Conservation (phyloP, 2,329 filamentous ascomycete genomes). For the Epichloe amarillans region DNA sequence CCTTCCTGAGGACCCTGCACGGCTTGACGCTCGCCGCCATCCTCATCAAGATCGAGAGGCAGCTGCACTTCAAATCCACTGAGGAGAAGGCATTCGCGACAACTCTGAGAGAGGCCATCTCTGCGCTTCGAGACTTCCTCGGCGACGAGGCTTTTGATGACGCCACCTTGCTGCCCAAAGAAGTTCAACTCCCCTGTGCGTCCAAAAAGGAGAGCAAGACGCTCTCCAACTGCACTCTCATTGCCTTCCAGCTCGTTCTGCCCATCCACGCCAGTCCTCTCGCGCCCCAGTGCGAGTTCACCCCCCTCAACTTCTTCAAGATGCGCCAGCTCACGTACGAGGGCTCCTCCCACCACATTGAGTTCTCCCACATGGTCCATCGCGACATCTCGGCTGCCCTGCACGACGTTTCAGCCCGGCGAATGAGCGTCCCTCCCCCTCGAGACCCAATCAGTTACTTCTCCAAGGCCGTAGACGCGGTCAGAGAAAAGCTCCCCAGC, state of each 20-base stretch:
- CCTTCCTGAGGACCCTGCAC: constrained; percentile 38
- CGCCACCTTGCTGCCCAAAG: constrained; percentile 28
- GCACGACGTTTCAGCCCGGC: constrained; percentile 9
- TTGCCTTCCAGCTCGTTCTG: constrained; percentile 47
- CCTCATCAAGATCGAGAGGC: constrained; percentile 18
- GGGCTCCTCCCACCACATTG: constrained; percentile 32
- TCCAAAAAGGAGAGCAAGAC: neutral
- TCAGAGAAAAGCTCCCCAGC: neutral
- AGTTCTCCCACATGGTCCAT: constrained; percentile 47
- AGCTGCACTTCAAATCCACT: constrained; percentile 22
- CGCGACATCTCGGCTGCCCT: constrained; percentile 37
- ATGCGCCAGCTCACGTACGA: constrained; percentile 49
- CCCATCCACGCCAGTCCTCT: constrained; percentile 43
- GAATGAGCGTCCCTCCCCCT: neutral
- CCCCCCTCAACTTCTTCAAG: constrained; percentile 55
- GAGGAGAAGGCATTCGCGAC: constrained; percentile 31
- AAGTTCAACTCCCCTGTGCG: constrained; percentile 29
- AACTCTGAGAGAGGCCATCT: constrained; percentile 30
- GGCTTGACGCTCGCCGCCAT: constrained; percentile 25
- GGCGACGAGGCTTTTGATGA: constrained; percentile 33
- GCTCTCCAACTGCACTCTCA: constrained; percentile 19
- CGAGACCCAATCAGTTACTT: neutral
- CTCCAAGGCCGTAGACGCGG: neutral
- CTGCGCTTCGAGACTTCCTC: constrained; percentile 26
- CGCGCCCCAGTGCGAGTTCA: constrained; percentile 41